Evolutionary conservation across 176 grass and related monocot species (phyloP), one percentile per base, ranked within the genome.

Genomic region (Cymbopogon citratus): DNA sequence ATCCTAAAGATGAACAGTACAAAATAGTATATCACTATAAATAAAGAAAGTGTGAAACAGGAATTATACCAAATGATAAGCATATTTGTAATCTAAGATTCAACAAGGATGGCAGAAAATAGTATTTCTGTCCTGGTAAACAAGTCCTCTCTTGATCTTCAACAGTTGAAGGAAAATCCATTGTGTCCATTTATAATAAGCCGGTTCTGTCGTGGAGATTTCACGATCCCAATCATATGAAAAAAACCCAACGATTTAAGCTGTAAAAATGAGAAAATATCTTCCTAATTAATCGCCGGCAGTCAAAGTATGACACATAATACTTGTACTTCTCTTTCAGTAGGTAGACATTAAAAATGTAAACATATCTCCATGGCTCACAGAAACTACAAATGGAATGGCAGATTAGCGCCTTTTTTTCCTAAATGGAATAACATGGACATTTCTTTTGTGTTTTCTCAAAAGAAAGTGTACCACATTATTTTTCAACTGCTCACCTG

Each of bases 191-290:
- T 91, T 94, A 83, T 98, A 98, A 85, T 98, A 98, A 66, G 31
- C 31, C 31, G 31, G 31, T 3, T 33, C 31, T 33, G 31, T 33
- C 3, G 31, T 33, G 31, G 31, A 33, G 31, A 33, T 33, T 33
- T 33, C 31, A 33, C 31, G 31, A 33, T 33, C 31, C 31, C 31
- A 33, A 33, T 33, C 31, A 33, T 33, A 33, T 33, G 31, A 33
- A 75, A 33, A 75, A 98, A 98, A 25, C 95, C 95, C 89, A 98
- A 83, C 5, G 95, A 89, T 75, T 91, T 95, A 33, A 98, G 92
- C 96, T 98, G 87, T 70, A 84, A 56, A 56, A 62, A 86, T 26
- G 64, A 79, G 60, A 83, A 82, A 78, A 8, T 21, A 13, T 48
- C 18, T 12, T 45, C n/a, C 35, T 65, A 81, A 72, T 76, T 48